phyloP scores from a whole-genome alignment of 768 basidiomycete species.

The Kwoniella heveanensis region DNA sequence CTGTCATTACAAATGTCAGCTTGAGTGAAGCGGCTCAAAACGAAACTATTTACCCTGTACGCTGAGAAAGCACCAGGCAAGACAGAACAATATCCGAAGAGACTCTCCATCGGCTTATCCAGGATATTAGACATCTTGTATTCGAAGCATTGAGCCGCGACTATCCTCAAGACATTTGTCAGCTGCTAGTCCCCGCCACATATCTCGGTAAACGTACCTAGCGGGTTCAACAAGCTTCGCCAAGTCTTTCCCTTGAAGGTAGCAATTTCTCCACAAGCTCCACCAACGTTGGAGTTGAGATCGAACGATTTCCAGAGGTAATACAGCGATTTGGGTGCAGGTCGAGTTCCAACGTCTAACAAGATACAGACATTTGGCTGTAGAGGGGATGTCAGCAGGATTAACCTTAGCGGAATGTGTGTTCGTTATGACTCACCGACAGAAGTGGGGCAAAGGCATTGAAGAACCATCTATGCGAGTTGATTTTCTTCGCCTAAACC shows the following conservation, averaged over 20 bases:
- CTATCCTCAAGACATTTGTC: slow-evolving; percentile 16
- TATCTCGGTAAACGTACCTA: no score
- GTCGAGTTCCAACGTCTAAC: slow-evolving; percentile 90
- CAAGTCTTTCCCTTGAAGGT: slow-evolving; percentile 89
- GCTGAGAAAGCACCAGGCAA: slow-evolving; percentile 91
- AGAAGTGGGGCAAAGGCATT: slow-evolving; percentile 85
- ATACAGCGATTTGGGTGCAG: slow-evolving; percentile 83
- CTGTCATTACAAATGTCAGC: no score
- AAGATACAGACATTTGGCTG: slow-evolving; percentile 91
- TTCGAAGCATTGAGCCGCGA: slow-evolving; percentile 94
- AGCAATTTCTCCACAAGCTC: slow-evolving; percentile 94
- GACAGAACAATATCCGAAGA: slow-evolving; percentile 63
- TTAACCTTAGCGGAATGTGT: no score
- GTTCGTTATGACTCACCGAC: slow-evolving; percentile 62
- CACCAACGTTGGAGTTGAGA: slow-evolving; percentile 73
- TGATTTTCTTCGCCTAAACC: slow-evolving; percentile 83
- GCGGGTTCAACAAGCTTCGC: slow-evolving; percentile 76
- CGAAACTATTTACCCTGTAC: slow-evolving; percentile 60
- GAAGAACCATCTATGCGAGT: slow-evolving; percentile 96
- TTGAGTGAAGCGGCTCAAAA: no score
- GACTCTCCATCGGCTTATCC: slow-evolving; percentile 83
- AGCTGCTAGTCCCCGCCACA: no score
- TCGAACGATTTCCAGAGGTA: slow-evolving; percentile 90
- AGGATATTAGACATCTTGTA: slow-evolving; percentile 92
- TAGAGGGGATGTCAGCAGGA: slow-evolving; percentile 5